Base-by-base conservation (phyloP, 2,329 filamentous ascomycete species). In the Pezicula neosporulosa region DNA sequence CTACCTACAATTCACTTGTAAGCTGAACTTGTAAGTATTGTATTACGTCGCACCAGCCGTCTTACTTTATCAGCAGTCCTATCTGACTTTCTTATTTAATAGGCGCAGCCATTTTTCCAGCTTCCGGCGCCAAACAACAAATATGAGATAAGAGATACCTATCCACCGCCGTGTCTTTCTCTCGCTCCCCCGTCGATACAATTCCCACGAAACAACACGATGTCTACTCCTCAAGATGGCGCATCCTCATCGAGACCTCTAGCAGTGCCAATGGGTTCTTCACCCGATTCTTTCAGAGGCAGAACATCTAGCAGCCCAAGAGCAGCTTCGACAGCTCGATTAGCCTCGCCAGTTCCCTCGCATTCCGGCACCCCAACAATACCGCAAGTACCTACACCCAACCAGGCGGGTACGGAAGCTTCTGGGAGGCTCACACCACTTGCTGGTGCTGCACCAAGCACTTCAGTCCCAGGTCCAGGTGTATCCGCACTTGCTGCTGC, bases 401-500 rank as follows among this genome's bases (percentile, higher is more conserved):
- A 72, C 42, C 72, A 77, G 48, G 66, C 67, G 54, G 62, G 72
- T 58, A 58, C 63, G 61, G 63, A 64, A 59, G 48, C 52, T n/a
- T 61, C 72, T 35, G 76, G 74, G 18, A 72, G 68, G 48, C 70
- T 83, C 51, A 78, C 83, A 37, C 86, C 89, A 36, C 77, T 95
- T 36, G 77, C 86, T 8, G 85, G 82, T 53, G 78, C 80, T 48
- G 75, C 72, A 57, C 69, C 69, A 52, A 59, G 75, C 57, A 80
- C 82, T 19, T 86, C 82, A 46, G 71, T 83, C 7, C 82, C 86
- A 6, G 90, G 90, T 1, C 91, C 90, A 6, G 90, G 90, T 21
- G 82, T 91, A 45, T 97, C 93, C 24, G 92, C 91, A 54, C 81
- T 97, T 49, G 91, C 93, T 35, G 89, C 89, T 24, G 93, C 90